Conservation (phyloP, 371 early-diverging fungal genomes). For the Actinomucor elegans region DNA sequence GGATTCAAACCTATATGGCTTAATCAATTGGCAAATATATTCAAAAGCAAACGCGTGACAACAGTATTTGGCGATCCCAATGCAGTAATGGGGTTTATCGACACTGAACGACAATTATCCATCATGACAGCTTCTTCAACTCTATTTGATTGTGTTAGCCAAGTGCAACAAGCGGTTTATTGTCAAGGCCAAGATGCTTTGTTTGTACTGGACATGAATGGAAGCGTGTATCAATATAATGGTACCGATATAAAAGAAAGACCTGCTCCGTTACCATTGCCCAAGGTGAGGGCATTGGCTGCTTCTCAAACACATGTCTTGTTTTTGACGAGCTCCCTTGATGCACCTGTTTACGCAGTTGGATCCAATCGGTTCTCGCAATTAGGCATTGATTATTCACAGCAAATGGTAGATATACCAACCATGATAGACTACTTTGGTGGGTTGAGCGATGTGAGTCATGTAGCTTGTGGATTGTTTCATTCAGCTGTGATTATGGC, state of each 20-base stretch:
- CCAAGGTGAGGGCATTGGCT: conserved; percentile 1
- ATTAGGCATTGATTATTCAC: conserved; percentile 29
- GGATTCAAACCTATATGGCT: conserved; percentile 26
- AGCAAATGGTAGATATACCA: conserved; percentile 1
- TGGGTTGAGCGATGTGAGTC: conserved; percentile 14
- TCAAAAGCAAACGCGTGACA: background rate
- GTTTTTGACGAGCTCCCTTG: conserved; percentile 11
- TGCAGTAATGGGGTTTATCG: conserved; percentile 21
- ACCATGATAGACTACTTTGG: conserved; percentile 30
- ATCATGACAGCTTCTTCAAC: background rate
- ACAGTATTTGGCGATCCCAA: conserved; percentile 27
- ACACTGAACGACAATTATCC: conserved; percentile 4
- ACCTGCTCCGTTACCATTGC: background rate
- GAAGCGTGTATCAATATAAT: background rate
- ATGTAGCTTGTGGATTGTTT: conserved; percentile 33
- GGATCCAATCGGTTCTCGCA: conserved; percentile 47
- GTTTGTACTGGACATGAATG: conserved; percentile 7
- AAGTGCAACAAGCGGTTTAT: conserved; percentile 11
- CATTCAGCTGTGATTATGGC: conserved; percentile 36
- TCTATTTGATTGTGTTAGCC: background rate
- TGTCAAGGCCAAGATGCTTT: conserved; percentile 1
- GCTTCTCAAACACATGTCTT: conserved; percentile 32
- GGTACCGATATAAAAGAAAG: background rate
- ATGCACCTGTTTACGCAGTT: conserved; percentile 26
- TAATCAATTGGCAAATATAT: background rate